Base-by-base conservation (phyloP, 805 yeast genomes). In the Blastobotrys mokoenaii region DNA sequence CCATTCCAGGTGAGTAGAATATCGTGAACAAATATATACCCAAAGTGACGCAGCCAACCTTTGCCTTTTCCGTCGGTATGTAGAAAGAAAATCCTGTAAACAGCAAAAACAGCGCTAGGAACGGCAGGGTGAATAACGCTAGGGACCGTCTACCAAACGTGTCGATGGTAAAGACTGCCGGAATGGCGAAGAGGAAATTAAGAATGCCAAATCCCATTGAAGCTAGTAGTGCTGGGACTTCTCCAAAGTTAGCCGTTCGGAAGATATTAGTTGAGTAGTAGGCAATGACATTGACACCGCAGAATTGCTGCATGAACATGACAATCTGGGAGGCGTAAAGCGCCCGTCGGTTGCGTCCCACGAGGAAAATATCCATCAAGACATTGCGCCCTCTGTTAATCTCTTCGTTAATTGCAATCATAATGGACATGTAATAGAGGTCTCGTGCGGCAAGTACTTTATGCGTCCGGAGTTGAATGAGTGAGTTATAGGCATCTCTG, bases 231-330 rank as follows among this genome's bases (percentile, higher is more conserved):
- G 95, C 79, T 47, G 74, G 70, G 50, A 74, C 69, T 50, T 74
- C 77, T 35, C 74, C 63, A 63, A 82, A 80, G 38, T 82, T 82
- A 17, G 88, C 77, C 46, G 79, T 72, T 18, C 72, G 63, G 65
- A 86, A 86, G 47, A 86, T 85, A 7, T 84, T 71, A 0, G 90
- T 80, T 1, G 90, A 82, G 64, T 84, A 86, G 65, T 84, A 83
- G 16, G 94, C 90, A 64, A 86, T 84, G 44, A 85, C 90, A 58
- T 86, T 86, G 62, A 86, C 77, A 54, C 95, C 95, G 66, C 95
- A 86, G 67, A 85, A 82, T 62, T 86, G 95, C 68, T 86, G 95
- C 86, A 82, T 20, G 59, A 85, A 83, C 79, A 88, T 86, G 48
- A 80, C 86, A 52, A 85, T 73, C 76, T 82, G 82, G 2, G 94